Conservation (phyloP, 164 flowering plant genomes). For the Macadamia integrifolia region DNA sequence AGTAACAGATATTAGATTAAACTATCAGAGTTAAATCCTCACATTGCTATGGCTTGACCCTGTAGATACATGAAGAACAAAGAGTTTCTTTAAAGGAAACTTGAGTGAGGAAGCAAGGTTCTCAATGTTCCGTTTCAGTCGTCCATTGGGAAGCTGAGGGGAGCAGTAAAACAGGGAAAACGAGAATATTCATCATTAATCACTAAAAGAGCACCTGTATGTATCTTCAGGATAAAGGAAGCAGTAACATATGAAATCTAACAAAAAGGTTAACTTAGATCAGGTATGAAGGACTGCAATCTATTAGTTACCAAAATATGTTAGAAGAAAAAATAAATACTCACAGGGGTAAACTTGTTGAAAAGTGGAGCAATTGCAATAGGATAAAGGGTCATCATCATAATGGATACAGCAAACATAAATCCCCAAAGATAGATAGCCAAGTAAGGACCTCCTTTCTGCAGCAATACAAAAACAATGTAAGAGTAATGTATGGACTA, state of each 20-base stretch:
- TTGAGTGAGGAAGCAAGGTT: slow-evolving; percentile 82
- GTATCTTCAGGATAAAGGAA: neutral
- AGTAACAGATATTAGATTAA: neutral
- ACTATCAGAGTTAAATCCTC: slow-evolving; percentile 22
- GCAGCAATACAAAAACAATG: slow-evolving; percentile 23
- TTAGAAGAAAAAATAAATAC: slow-evolving; percentile 20
- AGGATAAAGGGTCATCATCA: slow-evolving; percentile 96
- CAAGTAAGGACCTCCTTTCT: slow-evolving; percentile 98
- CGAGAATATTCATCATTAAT: neutral
- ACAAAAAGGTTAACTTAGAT: neutral
- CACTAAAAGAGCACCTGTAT: neutral
- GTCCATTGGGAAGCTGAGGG: slow-evolving; percentile 84
- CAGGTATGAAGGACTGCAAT: neutral
- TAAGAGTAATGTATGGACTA: neutral
- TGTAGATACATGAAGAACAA: slow-evolving; percentile 97
- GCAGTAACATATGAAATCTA: neutral
- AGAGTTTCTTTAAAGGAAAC: slow-evolving; percentile 92
- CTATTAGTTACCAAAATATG: neutral
- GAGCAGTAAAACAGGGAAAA: neutral
- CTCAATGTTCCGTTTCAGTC: slow-evolving; percentile 72
- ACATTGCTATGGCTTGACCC: slow-evolving; percentile 99
- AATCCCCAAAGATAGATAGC: slow-evolving; percentile 97
- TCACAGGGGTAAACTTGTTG: slow-evolving; percentile 94
- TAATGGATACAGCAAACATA: slow-evolving; percentile 75
- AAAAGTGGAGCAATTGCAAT: slow-evolving; percentile 94